Base-by-base conservation (phyloP, 2,329 filamentous ascomycete genomes). In the Penicillium sp. region DNA sequence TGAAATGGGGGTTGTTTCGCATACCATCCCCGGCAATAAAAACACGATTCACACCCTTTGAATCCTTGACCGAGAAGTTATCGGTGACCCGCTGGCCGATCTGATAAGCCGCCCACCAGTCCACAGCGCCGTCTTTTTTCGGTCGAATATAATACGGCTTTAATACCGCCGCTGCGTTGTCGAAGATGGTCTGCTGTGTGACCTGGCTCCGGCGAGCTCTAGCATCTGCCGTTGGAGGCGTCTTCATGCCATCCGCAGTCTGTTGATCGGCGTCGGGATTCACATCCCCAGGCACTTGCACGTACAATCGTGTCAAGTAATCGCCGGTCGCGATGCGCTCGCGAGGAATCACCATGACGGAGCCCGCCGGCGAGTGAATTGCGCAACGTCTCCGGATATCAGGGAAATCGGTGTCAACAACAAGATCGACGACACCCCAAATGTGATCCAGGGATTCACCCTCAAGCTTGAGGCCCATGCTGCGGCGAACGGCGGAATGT, bases 301-400 rank as follows among this genome's bases (percentile, higher is more conserved):
- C 73, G 58, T 89, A 88, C 50, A 90, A 83, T 59, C 89, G 86
- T 16, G 88, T 79, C 18, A 87, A 79, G 44, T 88, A 86, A 71
- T 88, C 81, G 54, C 84, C 82, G 49, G 82, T 72, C 24, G 72
- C 72, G 48, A 81, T 79, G 1, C 77, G 77, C 67, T 89, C 87
- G 22, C 87, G 79, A 0, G 88, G 88, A 51, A 92, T 91, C 4
- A 91, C 85, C 83, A 92, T 88, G 64, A 92, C 85, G 16, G 87
- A 90, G 1, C 88, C 88, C 51, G 86, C 77, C 41, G 83, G 78
- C 3, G 87, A 90, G 67, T 90, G 88, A 53, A 91, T 88, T 0
- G 86, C 88, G 62, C 85, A 88, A 76, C 88, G 87, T 79, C 87
- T 86, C 78, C 89, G 86, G 62, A 91, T 89, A 65, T 92, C 88